Conservation (phyloP, 306 rosid genomes). For the Psophocarpus tetragonolobus region DNA sequence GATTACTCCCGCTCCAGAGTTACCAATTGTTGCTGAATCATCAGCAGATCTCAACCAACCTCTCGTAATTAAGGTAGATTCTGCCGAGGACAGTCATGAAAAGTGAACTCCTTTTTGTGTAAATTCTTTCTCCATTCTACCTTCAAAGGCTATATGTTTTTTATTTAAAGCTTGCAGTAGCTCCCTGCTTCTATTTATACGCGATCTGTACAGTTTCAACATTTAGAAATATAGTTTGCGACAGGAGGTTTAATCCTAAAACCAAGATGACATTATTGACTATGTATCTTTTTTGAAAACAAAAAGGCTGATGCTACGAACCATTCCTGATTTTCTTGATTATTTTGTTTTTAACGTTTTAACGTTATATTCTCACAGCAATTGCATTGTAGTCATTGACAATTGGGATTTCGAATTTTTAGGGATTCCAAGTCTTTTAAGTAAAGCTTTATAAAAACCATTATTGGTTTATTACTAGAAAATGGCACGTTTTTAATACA, state of each 20-base stretch:
- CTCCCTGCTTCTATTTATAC: constrained; percentile 32
- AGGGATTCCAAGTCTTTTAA: not conserved
- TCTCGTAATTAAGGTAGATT: constrained; percentile 75
- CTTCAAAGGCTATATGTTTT: constrained; percentile 36
- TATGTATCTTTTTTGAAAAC: constrained; percentile 18
- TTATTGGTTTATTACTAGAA: not conserved
- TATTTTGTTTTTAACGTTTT: not conserved
- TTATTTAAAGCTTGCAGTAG: constrained; percentile 31
- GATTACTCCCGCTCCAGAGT: constrained; percentile 40
- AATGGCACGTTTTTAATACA: not conserved
- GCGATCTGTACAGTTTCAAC: constrained; percentile 57
- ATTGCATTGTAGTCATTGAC: not conserved
- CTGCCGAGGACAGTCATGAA: constrained; percentile 54
- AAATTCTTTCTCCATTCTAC: constrained; percentile 57
- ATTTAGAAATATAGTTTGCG: constrained; percentile 42
- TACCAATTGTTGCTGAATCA: constrained; percentile 61
- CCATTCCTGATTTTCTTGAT: not conserved
- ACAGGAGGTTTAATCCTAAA: constrained; percentile 36
- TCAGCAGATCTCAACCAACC: constrained; percentile 70
- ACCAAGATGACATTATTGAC: constrained; percentile 20
- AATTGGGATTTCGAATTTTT: not conserved
- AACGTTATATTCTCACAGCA: not conserved
- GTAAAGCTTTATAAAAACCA: not conserved
- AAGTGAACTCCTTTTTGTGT: constrained; percentile 56
- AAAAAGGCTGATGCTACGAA: constrained; percentile 21